Conservation (phyloP, 2,329 filamentous ascomycete genomes). For the Cladophialophora psammophila region DNA sequence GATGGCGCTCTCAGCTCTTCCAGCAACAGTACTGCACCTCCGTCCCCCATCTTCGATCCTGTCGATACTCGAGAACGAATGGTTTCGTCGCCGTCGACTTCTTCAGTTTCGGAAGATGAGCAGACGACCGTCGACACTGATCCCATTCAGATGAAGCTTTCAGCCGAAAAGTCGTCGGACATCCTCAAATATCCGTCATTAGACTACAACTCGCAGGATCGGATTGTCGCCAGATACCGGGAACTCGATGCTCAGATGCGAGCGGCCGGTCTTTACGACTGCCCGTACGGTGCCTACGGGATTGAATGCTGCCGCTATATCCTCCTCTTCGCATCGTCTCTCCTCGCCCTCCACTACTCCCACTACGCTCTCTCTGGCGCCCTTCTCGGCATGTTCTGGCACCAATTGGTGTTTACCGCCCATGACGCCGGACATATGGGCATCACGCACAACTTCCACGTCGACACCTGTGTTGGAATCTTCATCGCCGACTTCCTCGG, state of each 20-base stretch:
- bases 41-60: constrained; percentile 75
- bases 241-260: constrained; percentile 74
- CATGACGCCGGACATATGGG: constrained; percentile 98
- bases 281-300: constrained; percentile 81
- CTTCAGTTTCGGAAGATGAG: constrained; percentile 57
- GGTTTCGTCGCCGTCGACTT: constrained; percentile 62
- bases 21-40: constrained; percentile 52
- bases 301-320: constrained; percentile 77
- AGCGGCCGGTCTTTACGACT: constrained; percentile 79
- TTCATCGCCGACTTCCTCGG: constrained; percentile 88
- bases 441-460: constrained; percentile 87
- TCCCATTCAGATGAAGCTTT: constrained; percentile 30
- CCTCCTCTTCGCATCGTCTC: constrained; percentile 68
- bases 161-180: constrained; percentile 32
- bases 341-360: constrained; percentile 66
- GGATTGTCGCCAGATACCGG: constrained; percentile 83
- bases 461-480: constrained; percentile 86
- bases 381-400: constrained; percentile 86
- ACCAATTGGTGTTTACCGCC: constrained; percentile 90
- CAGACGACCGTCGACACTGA: constrained; percentile 14
- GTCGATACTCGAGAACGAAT: constrained; percentile 41
- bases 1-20: constrained; percentile 35
- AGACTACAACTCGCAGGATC: constrained; percentile 74
- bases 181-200: constrained; percentile 75
- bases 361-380: constrained; percentile 76